Evolutionary conservation across 164 flowering plant genomes (phyloP).

Genomic region (Vitis rotundifolia): DNA sequence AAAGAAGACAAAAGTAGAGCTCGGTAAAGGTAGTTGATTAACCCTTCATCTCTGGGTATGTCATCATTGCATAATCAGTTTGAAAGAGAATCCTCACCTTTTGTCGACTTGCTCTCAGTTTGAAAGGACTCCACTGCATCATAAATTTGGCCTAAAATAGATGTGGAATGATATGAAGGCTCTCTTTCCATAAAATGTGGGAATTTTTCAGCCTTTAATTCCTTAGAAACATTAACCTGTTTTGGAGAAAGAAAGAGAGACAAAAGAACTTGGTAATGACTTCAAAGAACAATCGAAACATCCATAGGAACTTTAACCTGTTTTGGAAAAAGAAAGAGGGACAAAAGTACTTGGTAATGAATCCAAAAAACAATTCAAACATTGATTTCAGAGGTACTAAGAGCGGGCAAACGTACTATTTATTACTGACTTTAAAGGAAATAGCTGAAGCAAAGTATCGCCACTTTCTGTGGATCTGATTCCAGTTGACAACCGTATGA

Average conservation of each 20-base stretch:
- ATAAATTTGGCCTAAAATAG: slow-evolving; percentile 70
- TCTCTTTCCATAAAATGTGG: slow-evolving; percentile 69
- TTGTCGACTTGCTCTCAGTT: neutral
- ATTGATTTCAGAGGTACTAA: too few species aligned
- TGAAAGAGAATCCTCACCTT: slow-evolving; percentile 29
- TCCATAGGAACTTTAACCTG: too few species aligned
- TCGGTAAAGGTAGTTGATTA: neutral
- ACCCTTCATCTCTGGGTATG: too few species aligned
- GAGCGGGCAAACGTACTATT: too few species aligned
- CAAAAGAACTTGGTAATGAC: neutral
- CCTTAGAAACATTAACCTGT: slow-evolving; percentile 59
- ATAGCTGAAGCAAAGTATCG: too few species aligned
- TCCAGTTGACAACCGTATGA: too few species aligned
- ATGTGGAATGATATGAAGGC: slow-evolving; percentile 40
- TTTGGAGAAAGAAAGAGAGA: neutral
- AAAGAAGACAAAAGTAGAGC: neutral
- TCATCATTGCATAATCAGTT: neutral
- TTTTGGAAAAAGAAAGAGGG: too few species aligned
- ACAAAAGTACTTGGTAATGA: too few species aligned
- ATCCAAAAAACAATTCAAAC: too few species aligned
- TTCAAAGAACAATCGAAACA: neutral
- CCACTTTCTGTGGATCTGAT: too few species aligned
- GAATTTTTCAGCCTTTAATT: slow-evolving; percentile 40
- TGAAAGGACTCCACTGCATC: slow-evolving; percentile 39
- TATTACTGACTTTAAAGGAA: too few species aligned